phyloP scores from a whole-genome alignment of 2,329 filamentous ascomycete genomes.

The Alternaria longipes region DNA sequence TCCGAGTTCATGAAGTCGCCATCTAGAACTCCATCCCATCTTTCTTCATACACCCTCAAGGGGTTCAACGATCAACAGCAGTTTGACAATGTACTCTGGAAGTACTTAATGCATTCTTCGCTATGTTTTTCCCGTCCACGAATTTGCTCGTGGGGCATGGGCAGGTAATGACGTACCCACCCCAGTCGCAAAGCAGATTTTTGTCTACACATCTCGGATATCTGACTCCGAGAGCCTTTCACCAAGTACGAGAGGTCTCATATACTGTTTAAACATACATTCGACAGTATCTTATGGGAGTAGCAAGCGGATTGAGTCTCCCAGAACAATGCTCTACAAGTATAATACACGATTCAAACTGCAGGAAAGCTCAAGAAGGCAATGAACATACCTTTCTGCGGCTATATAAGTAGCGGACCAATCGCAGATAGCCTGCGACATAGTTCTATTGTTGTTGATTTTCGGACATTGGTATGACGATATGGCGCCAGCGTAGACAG shows the following conservation, averaged over 20 bases:
- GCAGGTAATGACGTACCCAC: background rate
- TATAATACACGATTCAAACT: background rate
- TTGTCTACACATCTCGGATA: background rate
- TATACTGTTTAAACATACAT: background rate
- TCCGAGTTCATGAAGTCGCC: background rate
- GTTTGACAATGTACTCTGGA: background rate
- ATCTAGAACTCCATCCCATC: slow-evolving; percentile 6
- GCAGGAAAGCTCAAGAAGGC: background rate
- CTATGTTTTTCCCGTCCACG: background rate
- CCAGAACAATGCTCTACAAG: background rate
- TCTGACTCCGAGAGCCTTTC: background rate
- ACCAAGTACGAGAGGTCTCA: background rate
- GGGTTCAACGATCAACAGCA: background rate
- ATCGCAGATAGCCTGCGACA: background rate
- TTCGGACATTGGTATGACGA: background rate
- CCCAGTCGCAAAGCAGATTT: background rate
- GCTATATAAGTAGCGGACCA: no score
- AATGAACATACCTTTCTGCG: background rate
- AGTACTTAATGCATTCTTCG: background rate
- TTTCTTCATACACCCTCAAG: background rate
- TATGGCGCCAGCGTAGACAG: background rate
- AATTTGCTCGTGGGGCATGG: background rate
- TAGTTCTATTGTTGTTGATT: background rate
- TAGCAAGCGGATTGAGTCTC: background rate
- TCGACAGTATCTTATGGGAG: background rate